Base-by-base conservation (phyloP, 148 eudicot genomes). In the Nepenthes gracilis region DNA sequence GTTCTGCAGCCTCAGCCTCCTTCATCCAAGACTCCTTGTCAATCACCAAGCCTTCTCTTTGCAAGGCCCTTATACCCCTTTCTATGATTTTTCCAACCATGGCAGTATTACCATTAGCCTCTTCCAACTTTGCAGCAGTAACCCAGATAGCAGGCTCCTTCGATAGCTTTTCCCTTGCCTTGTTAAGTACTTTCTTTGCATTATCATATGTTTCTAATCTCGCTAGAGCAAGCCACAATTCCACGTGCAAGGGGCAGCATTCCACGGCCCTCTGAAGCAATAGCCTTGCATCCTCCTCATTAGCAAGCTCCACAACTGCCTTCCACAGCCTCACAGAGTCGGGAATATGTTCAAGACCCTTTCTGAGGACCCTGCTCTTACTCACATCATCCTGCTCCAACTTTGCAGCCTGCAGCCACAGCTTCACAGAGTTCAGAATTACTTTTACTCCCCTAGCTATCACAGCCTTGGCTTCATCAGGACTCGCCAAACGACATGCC, bases 311-410 rank as follows among this genome's bases (percentile, higher is more conserved):
- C 60, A 93, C 95, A 73, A 86, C 96, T 1, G 91, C 86, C 78
- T 86, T 86, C 98, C 98, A 86, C 12, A 93, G 81, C 77, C 96
- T 88, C 60, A 93, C 98, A 1, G 98, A 88, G 64, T 93, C 96
- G 0, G 94, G 94, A 60, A 85, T 84, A 61, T 88, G 72, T 68
- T 92, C 96, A 50, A 93, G 96, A 35, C 95, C 98, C 75, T 88
- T 93, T 74, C 94, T 78, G 66, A 93, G 67, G 10, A 93, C 98
- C 67, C 85, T 63, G 73, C 95, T 88, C 83, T 82, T 93, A 36
- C 72, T 84, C 3, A 33, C 69, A 32, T 86, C 87, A 63, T 88
- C 96, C 12, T 80, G 88, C 77, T 93, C 96, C 36, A 88, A 67
- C 66, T 84, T 88, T 37, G 98, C 76, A 36, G 95, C 98, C 58